A percentile compares a stretch with the other conserved stretches of the same genome.
phyloP scores from a whole-genome alignment of 192 early-diverging fungal genomes.

The Thamnidium elegans region DNA sequence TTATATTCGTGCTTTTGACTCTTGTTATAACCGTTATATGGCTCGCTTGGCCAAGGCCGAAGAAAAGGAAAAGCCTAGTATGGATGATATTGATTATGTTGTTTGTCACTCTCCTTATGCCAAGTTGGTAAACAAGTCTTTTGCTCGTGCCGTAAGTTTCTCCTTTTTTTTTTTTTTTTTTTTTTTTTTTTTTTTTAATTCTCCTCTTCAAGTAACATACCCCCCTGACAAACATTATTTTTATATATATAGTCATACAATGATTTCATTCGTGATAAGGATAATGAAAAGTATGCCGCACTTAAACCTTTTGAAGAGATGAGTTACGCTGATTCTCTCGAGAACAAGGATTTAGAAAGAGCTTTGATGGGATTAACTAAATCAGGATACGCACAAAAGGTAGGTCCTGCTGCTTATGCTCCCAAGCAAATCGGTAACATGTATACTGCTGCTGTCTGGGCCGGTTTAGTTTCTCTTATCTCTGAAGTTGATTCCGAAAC shows the following conservation, averaged over 20 bases:
- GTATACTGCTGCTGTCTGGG: conserved; percentile 52
- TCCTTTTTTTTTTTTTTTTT: not conserved
- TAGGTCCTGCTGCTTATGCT: conserved; percentile 71
- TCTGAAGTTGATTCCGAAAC: conserved; percentile 66
- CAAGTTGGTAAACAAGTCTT: conserved; percentile 96
- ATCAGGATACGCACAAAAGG: conserved; percentile 68
- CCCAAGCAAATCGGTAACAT: conserved; percentile 91
- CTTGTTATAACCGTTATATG: conserved; percentile 82
- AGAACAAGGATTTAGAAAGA: conserved; percentile 89
- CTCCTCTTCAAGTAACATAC: no score
- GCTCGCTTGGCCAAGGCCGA: conserved; percentile 55
- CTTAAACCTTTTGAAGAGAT: conserved; percentile 55
- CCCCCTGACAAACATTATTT: not conserved
- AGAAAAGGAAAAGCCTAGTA: conserved; percentile 40
- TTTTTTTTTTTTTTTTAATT: not conserved
- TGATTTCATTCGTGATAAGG: conserved; percentile 82
- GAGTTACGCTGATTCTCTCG: conserved; percentile 70
- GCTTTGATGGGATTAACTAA: conserved; percentile 84
- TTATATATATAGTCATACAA: conserved; percentile 67
- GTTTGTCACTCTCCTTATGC: conserved; percentile 97
- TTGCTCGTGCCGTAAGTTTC: conserved; percentile 62
- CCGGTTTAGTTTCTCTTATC: conserved; percentile 74
- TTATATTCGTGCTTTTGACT: conserved; percentile 89
- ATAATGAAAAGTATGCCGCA: conserved; percentile 53
- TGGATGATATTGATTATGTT: conserved; percentile 71